Evolutionary conservation across 805 yeast species (phyloP).

Genomic region (Teunomyces stri): DNA sequence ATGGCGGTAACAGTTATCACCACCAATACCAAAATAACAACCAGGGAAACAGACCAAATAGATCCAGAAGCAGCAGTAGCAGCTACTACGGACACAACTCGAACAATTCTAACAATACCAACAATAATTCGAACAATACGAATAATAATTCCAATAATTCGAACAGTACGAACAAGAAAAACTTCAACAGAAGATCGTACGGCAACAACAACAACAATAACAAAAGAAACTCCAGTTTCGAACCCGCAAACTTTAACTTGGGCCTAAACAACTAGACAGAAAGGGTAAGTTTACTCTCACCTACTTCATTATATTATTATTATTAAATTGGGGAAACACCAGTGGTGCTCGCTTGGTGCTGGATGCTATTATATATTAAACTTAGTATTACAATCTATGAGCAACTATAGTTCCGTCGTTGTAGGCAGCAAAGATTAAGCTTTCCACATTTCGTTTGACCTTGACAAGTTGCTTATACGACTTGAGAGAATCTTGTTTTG

Average conservation of each 20-base stretch:
- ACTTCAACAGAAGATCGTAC: constrained; percentile 3
- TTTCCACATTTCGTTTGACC: constrained; percentile 11
- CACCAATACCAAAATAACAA: constrained; percentile 9
- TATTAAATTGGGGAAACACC: constrained; percentile 1
- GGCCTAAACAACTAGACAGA: constrained; percentile 9
- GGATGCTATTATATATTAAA: background rate
- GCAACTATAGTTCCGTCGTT: constrained; percentile 54
- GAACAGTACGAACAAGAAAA: constrained; percentile 21
- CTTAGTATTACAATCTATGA: constrained; percentile 19
- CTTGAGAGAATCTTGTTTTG: background rate
- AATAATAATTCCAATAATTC: constrained; percentile 22
- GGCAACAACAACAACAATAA: constrained; percentile 8
- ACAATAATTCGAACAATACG: constrained; percentile 13
- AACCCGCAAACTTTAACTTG: constrained; percentile 11
- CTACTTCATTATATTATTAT: background rate
- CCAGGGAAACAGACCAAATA: constrained; percentile 24
- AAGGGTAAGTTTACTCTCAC: constrained; percentile 1
- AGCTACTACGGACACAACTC: constrained; percentile 6
- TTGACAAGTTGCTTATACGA: constrained; percentile 12
- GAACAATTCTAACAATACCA: constrained; percentile 4
- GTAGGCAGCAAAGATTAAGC: constrained; percentile 47
- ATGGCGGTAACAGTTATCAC: constrained; percentile 8
- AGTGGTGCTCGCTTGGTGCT: background rate
- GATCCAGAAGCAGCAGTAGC: constrained; percentile 24
- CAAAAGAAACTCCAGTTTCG: constrained; percentile 14